These are phyloP conservation scores for Podila epigama DNA, from an alignment of 192 early-diverging fungal genomes.

Conservation along the genomic window DNA sequence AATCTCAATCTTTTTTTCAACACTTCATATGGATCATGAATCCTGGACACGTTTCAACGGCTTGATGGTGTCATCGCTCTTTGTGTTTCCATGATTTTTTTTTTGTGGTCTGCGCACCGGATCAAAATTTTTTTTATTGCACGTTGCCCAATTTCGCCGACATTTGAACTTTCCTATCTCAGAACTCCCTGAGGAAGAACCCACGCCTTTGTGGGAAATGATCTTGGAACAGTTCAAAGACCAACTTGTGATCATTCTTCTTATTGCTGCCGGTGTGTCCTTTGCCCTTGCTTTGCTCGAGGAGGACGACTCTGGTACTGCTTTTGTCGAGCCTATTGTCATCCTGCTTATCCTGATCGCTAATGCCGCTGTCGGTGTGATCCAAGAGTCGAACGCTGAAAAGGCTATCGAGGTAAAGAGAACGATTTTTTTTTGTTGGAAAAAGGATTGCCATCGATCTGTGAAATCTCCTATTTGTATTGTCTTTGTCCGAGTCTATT, in stretches of 20 bases:
- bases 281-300: conserved; percentile 94
- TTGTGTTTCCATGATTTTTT: not conserved
- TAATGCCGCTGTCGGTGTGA: conserved; percentile 96
- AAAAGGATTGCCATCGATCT: not conserved
- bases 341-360: conserved; percentile 98
- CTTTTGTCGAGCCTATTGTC: conserved; percentile 97
- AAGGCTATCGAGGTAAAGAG: conserved; percentile 88
- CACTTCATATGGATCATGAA: too few species aligned
- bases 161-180: not conserved
- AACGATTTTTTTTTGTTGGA: conserved; percentile 1
- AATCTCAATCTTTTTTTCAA: too few species aligned
- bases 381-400: conserved; percentile 97
- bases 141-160: too few species aligned
- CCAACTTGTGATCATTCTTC: conserved; percentile 96
- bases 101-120: not conserved
- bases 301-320: conserved; percentile 75
- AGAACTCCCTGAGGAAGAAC: conserved; percentile 90
- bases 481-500: not conserved
- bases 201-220: conserved; percentile 91
- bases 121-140: too few species aligned
- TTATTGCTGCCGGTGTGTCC: conserved; percentile 89
- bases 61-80: not conserved
- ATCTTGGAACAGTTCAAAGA: conserved; percentile 98
- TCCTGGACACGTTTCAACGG: not conserved
- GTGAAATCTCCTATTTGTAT: not conserved